phyloP scores from a whole-genome alignment of 352 stramenopile genomes.

The Phytophthora sansomeana region DNA sequence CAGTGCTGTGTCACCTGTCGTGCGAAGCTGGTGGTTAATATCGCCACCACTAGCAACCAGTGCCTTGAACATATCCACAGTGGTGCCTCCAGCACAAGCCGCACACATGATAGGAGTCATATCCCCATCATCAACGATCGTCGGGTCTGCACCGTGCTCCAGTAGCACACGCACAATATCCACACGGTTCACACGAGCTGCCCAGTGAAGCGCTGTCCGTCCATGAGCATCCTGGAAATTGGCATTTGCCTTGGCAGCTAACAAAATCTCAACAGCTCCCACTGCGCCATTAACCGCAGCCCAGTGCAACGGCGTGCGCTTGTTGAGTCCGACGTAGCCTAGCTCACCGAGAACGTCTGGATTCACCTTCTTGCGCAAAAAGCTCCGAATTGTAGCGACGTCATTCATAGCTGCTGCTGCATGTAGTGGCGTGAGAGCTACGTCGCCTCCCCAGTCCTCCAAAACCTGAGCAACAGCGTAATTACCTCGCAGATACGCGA shows the following conservation, averaged over 20 bases:
- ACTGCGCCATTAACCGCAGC: conserved; percentile 75
- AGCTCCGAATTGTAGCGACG: conserved; percentile 59
- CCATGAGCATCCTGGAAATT: conserved; percentile 76
- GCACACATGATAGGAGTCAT: conserved; percentile 85
- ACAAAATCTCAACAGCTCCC: conserved; percentile 61
- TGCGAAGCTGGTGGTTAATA: conserved; percentile 76
- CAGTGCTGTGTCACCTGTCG: conserved; percentile 77
- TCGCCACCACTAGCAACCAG: conserved; percentile 68
- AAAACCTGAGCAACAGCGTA: conserved; percentile 83
- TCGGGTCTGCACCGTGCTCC: conserved; percentile 59
- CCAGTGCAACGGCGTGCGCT: conserved; percentile 84
- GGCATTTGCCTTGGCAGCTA: conserved; percentile 65
- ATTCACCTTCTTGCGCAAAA: conserved; percentile 76
- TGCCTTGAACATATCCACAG: conserved; percentile 74
- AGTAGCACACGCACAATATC: conserved; percentile 71
- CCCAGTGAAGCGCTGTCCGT: conserved; percentile 80
- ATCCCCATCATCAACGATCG: conserved; percentile 75
- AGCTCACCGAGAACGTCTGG: conserved; percentile 82
- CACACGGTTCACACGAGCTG: conserved; percentile 76
- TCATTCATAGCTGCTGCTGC: conserved; percentile 79
- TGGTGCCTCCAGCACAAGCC: conserved; percentile 72
- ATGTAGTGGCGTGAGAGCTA: conserved; percentile 83
- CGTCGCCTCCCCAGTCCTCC: conserved; percentile 84
- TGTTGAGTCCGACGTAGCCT: conserved; percentile 83
- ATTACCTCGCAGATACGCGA: conserved; percentile 82